phyloP scores from a whole-genome alignment of 495 filamentous ascomycete species.

The Penicillium diatomitis region DNA sequence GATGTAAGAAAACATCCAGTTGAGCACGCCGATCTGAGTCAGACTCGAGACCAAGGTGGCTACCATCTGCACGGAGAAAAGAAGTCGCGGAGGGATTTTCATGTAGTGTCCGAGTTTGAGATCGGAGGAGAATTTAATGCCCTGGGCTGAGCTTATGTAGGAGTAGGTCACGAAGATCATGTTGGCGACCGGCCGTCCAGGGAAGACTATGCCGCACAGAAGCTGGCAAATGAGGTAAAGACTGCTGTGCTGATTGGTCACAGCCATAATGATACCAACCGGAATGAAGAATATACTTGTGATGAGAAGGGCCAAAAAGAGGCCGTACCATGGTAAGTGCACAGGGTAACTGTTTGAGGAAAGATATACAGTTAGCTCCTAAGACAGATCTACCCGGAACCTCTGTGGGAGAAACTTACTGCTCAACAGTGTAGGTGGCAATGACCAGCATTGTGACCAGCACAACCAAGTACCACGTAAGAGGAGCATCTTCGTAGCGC shows the following conservation, averaged over 20 bases:
- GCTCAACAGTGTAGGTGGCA: conserved; percentile 21
- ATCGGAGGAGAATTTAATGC: conserved; percentile 40
- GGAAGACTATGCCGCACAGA: conserved; percentile 67
- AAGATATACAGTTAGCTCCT: not conserved
- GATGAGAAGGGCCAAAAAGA: conserved; percentile 58
- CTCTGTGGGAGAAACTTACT: conserved; percentile 47
- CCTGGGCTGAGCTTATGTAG: conserved; percentile 44
- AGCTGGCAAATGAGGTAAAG: conserved; percentile 73
- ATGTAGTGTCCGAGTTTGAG: conserved; percentile 80
- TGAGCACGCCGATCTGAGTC: conserved; percentile 73
- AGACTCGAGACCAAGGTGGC: conserved; percentile 70
- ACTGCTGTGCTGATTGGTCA: conserved; percentile 73
- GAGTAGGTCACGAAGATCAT: conserved; percentile 88
- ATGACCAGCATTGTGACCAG: conserved; percentile 18
- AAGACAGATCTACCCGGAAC: conserved; percentile 20
- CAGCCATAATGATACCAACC: conserved; percentile 80
- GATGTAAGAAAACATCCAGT: conserved; percentile 82
- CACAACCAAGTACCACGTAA: conserved; percentile 60
- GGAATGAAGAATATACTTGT: conserved; percentile 70
- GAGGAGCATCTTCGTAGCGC: conserved; percentile 54
- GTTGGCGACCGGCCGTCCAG: conserved; percentile 75
- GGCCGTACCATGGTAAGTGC: conserved; percentile 73
- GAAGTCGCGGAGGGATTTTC: conserved; percentile 72
- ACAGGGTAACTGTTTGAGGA: conserved; percentile 40
- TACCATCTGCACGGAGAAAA: conserved; percentile 74